Evolutionary conservation across 306 rosid genomes (phyloP), one percentile per base, ranked within the genome.

Genomic region (Cucurbita moschata): DNA sequence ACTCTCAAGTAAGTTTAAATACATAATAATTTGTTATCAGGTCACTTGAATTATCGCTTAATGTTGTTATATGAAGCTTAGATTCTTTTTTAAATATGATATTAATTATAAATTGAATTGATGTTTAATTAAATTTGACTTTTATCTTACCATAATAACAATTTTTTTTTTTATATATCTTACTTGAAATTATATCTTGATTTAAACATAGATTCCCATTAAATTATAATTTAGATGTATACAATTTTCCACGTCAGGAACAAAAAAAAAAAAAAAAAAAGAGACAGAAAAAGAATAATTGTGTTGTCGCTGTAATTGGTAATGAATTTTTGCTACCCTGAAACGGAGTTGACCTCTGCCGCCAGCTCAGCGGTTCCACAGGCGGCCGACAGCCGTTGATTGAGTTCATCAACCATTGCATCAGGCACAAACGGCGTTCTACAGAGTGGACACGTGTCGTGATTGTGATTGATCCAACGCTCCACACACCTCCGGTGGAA

Each of bases 381-480:
- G 51, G 96, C 90, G 13, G 82, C 90, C 93, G 88, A 84, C 10
- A 90, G 86, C 14, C 96, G 96, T 66, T 83, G 90, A 78, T 92
- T 78, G 40, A 87, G 88, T 60, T 87, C 87, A 0, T 82, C 81
- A 71, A 72, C 68, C 83, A 77, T 82, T 65, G 80, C 78, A 56
- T 86, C 85, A 0, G 96, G 96, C 15, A 92, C 87, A 8, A 92
- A 88, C 0, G 87, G 85, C 10, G 93, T 90, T 76, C 98, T 81
- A 68, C 98, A 92, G 4, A 92, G 83, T 0, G 98, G 98, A 42
- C 98, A 92, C 4, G 96, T 90, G 18, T 82, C 88, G 84, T 90
- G 98, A 71, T 92, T 96, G 16, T 86, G 98, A 70, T 92, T 96
- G 83, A 92, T 86, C 98, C 98, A 92, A 77, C 98, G 90, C 88